Evolutionary conservation across 75 land plant genomes (phyloP).

Genomic region (Cupressus sempervirens): DNA sequence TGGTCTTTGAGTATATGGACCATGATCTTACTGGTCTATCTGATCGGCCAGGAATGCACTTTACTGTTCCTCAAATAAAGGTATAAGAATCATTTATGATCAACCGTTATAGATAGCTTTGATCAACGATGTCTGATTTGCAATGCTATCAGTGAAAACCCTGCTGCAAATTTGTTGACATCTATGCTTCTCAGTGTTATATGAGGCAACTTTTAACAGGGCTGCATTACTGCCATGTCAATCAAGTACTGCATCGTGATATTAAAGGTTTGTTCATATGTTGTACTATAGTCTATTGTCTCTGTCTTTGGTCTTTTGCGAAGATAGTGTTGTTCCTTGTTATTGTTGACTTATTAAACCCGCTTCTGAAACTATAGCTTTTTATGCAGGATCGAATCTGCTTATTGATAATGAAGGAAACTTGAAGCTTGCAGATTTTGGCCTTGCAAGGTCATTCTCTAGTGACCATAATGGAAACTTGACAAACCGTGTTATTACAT

Average conservation of each 20-base stretch:
- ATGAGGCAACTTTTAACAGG: conserved; percentile 91
- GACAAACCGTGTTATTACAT: conserved; percentile 84
- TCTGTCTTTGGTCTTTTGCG: neutral
- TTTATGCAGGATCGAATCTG: conserved; percentile 62
- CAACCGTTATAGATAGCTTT: neutral
- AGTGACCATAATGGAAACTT: conserved; percentile 70
- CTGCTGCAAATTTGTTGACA: neutral
- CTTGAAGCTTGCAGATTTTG: conserved; percentile 97
- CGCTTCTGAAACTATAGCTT: neutral
- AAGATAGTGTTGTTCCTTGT: neutral
- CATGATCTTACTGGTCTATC: conserved; percentile 96
- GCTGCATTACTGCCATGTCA: conserved; percentile 91
- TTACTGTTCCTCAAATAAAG: conserved; percentile 89
- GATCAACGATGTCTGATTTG: neutral
- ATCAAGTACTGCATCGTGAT: conserved; percentile 96
- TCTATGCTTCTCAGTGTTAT: conserved; percentile 58
- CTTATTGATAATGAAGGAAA: conserved; percentile 88
- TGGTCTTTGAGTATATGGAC: conserved; percentile 99
- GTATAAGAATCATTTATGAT: conserved; percentile 24
- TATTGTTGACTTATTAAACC: neutral
- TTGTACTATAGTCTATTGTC: neutral
- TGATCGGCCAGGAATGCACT: conserved; percentile 89
- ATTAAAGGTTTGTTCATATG: conserved; percentile 64
- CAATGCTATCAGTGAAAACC: neutral
- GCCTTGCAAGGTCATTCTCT: conserved; percentile 81